Evolutionary conservation across 192 early-diverging fungal species (phyloP).

Genomic region (Linnemannia elongata): DNA sequence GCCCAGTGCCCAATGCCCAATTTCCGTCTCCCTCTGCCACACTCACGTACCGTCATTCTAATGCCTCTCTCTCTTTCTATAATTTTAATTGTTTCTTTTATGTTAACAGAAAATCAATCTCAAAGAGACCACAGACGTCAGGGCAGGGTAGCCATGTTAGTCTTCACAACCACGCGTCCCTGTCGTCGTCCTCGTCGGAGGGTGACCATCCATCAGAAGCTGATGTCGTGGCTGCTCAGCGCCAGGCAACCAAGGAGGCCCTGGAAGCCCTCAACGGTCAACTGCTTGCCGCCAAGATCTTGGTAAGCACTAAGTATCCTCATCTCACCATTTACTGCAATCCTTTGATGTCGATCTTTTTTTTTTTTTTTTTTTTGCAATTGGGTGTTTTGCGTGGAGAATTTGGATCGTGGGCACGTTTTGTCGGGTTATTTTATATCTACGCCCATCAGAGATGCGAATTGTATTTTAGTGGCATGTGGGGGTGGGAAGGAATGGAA

Average conservation of each 20-base stretch:
- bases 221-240: constrained; percentile 16
- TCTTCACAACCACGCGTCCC: constrained; percentile 5
- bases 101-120: constrained; percentile 27
- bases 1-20: too few relatives aligned
- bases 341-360: not conserved
- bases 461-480: not conserved
- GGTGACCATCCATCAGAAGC: constrained; percentile 9
- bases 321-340: too few relatives aligned
- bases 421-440: not conserved
- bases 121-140: constrained; percentile 38
- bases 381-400: not conserved
- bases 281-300: constrained; percentile 53
- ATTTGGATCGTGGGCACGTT: not conserved
- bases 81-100: not conserved
- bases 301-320: constrained; percentile 16
- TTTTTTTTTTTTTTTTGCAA: not conserved
- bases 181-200: constrained; percentile 2
- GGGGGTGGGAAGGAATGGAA: not conserved
- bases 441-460: not conserved
- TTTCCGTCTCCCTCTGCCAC: too few relatives aligned
- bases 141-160: constrained; percentile 43
- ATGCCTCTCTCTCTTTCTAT: constrained; percentile 7
- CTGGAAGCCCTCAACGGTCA: constrained; percentile 43
- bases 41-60: not conserved
- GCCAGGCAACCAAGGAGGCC: constrained; percentile 26